A percentile compares a stretch with the other conserved stretches of the same genome.
phyloP scores from a whole-genome alignment of 1,284 basidiomycete species.

The Caloboletus inedulis region DNA sequence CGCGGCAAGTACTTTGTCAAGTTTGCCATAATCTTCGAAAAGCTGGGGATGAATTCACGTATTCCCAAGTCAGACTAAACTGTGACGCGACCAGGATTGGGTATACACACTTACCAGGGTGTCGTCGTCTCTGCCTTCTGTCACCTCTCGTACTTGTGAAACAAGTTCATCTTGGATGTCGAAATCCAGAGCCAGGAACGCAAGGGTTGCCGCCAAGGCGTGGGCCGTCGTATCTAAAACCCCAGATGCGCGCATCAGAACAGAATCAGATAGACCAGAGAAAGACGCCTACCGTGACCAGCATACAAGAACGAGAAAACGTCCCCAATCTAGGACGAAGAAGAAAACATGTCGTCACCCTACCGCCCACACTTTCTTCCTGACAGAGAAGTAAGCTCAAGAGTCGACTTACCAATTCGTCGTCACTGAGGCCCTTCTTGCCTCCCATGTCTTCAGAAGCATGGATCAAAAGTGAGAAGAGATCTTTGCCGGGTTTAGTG shows the following conservation, averaged over 20 bases:
- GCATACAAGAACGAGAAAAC: constrained; percentile 51
- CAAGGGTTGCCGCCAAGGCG: constrained; percentile 41
- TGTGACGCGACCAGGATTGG: no score
- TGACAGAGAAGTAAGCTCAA: not conserved
- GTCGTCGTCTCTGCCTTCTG: constrained; percentile 38
- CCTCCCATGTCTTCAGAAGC: constrained; percentile 44
- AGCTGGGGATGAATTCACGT: not conserved
- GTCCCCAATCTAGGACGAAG: constrained; percentile 45
- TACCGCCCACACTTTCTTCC: not conserved
- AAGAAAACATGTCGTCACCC: no score
- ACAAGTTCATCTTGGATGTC: constrained; percentile 48
- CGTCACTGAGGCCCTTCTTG: constrained; percentile 44
- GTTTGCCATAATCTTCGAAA: constrained; percentile 1
- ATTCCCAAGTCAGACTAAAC: constrained; percentile 20
- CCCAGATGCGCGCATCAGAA: not conserved
- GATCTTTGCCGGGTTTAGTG: constrained; percentile 31
- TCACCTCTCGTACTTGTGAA: constrained; percentile 38
- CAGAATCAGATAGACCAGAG: not conserved
- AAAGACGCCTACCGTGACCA: constrained; percentile 44
- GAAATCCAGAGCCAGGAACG: constrained; percentile 39
- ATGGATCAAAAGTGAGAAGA: constrained; percentile 47
- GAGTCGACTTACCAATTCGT: constrained; percentile 42
- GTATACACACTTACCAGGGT: constrained; percentile 38
- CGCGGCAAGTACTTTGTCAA: not conserved
- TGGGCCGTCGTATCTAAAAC: constrained; percentile 49